Evolutionary conservation across 441 rosid species (phyloP).

Genomic region (Populus hybrid): DNA sequence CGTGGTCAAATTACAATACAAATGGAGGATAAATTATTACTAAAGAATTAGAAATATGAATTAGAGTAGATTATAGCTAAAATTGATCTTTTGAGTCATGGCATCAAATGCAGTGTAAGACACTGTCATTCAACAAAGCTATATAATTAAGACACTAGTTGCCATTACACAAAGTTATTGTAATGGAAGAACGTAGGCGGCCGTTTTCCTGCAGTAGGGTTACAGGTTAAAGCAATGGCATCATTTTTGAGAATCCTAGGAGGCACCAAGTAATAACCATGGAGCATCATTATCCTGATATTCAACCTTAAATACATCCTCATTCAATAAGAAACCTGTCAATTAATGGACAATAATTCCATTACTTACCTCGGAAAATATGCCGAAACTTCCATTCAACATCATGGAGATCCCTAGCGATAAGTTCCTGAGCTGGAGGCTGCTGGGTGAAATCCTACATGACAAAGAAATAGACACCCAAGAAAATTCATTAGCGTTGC

Average conservation of each 20-base stretch:
- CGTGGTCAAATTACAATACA: not conserved
- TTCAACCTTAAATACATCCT: not conserved
- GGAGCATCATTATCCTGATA: not conserved
- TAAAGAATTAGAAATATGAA: not conserved
- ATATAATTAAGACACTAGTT: no score
- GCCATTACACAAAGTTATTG: not conserved
- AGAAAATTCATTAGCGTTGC: not conserved
- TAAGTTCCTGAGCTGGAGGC: slow-evolving; percentile 97
- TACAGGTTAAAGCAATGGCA: not conserved
- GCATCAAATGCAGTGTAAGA: not conserved
- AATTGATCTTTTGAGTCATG: not conserved
- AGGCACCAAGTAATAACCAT: not conserved
- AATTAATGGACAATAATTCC: not conserved
- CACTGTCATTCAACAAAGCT: not conserved
- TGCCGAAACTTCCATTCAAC: slow-evolving; percentile 98
- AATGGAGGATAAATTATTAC: not conserved
- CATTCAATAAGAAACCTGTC: not conserved
- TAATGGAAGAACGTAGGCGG: not conserved
- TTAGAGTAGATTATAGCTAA: not conserved
- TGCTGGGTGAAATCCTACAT: slow-evolving; percentile 83
- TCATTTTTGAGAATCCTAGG: not conserved
- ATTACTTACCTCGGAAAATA: slow-evolving; percentile 79
- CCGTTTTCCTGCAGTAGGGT: no score
- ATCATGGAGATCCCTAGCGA: slow-evolving; percentile 97
- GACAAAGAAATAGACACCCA: not conserved